Base-by-base conservation (phyloP, 169 alveolate genomes). In the Eimeria tenella region DNA sequence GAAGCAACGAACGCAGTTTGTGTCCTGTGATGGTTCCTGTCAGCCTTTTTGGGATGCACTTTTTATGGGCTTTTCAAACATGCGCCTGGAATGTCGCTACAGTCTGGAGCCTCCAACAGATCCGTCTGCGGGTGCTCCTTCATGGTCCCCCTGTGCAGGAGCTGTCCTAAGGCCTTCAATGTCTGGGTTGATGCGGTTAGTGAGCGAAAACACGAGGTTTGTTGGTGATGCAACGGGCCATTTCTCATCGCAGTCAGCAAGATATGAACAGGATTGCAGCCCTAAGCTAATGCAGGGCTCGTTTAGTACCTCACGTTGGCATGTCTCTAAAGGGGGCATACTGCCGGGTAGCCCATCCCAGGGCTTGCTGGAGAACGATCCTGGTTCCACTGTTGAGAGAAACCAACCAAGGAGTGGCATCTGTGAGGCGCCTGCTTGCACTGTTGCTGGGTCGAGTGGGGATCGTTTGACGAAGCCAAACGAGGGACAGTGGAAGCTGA, bases 31-130 rank as follows among this genome's bases (percentile, higher is more conserved):
- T 75, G 65, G 10, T 6, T 15, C 81, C 21, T 55, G 23, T 11
- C 93, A 86, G 93, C 77, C 82, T 5, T n/a, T 70, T 10, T 86
- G 93, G 93, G 93, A 86, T 52, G 83, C 82, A 2, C 70, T 86
- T 21, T 86, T 49, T n/a, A 8, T 86, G 83, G 93, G 93, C 21
- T 3, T 86, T 17, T 17, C 93, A 23, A 68, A 42, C 52, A 86
- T 86, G 93, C 93, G 83, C 21, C 8, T 86, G 55, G 83, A 49
- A 52, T 86, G 93, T 60, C 63, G 42, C 42, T 86, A 86, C 83
- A 15, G 21, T 70, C 50, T 86, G 60, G 60, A 42, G 70, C 83
- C 93, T 0, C 93, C 93, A 10, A 15, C 93, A 4, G 55, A 19
- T 4, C 23, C 93, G 55, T n/a, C 83, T 17, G 77, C 65, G 56